Evolutionary conservation across 441 rosid species (phyloP), one percentile per base, ranked within the genome.

Genomic region (Corymbia calophylla): DNA sequence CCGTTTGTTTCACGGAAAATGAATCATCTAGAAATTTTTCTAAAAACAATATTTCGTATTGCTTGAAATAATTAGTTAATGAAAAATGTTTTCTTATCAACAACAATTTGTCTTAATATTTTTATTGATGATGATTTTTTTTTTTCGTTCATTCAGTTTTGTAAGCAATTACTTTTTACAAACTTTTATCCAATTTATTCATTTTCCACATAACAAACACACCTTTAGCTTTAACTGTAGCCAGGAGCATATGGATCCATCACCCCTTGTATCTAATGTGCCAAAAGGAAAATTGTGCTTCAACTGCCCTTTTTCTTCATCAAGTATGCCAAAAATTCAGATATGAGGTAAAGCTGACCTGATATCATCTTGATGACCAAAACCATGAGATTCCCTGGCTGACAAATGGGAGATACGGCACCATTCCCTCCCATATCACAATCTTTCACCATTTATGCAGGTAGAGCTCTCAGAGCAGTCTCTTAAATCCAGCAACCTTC

Each of bases 71-170:
- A n/a, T n/a, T n/a, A n/a, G n/a, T n/a, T n/a, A n/a, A n/a, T n/a
- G n/a, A n/a, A n/a, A n/a, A n/a, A 54, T 54, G 9, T 54, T 54
- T 18, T 54, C 17, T 18, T 54, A 54, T 54, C 58, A 54, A 54
- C 58, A 54, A 18, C 23, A 0, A 18, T 18, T 54, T 54, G 19
- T 54, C 9, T 3, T 54, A 54, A 18, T 54, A 18, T 54, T 54
- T 54, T 18, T 23, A 0, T 9, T 6, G 0, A 54, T 54, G 0
- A 54, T 54, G 58, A 54, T 54, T 54, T 54, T 9, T 23, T n/a
- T n/a, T n/a, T n/a, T n/a, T n/a, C n/a, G n/a, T n/a, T n/a, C 19
- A 0, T n/a, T n/a, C n/a, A n/a, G n/a, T n/a, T n/a, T n/a, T n/a
- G n/a, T n/a, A n/a, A n/a, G n/a, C n/a, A n/a, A n/a, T n/a, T n/a